Evolutionary conservation across 768 basidiomycete genomes (phyloP).

Genomic region (Leccinum longicurvipes): DNA sequence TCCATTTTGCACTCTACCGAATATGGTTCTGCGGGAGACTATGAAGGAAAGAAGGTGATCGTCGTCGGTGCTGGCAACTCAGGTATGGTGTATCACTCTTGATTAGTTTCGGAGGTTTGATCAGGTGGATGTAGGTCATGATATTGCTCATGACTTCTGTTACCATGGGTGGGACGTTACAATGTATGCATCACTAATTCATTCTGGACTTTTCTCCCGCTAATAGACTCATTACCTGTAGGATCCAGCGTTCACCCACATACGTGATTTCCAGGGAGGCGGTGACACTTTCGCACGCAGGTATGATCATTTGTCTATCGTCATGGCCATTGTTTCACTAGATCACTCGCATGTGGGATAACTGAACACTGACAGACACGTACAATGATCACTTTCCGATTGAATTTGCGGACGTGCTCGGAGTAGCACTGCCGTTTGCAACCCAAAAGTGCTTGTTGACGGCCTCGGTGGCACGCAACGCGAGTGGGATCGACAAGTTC

Average conservation of each 20-base stretch:
- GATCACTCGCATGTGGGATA: background rate
- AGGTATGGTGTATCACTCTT: constrained; percentile 29
- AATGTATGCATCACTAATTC: constrained; percentile 12
- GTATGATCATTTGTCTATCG: constrained; percentile 1
- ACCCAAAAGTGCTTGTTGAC: constrained; percentile 16
- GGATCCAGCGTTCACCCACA: constrained; percentile 31
- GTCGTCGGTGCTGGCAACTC: constrained; percentile 65
- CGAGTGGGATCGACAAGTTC: constrained; percentile 25
- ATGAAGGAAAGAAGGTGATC: constrained; percentile 59
- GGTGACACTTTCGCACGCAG: constrained; percentile 4
- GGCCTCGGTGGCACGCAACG: background rate
- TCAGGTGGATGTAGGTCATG: constrained; percentile 29
- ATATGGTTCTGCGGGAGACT: constrained; percentile 43
- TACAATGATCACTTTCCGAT: constrained; percentile 27
- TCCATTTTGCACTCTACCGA: constrained; percentile 49
- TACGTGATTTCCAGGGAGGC: constrained; percentile 22
- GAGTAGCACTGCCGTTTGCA: constrained; percentile 20
- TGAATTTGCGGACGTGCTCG: constrained; percentile 25
- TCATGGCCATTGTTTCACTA: background rate
- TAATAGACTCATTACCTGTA: constrained; percentile 1
- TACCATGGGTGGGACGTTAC: constrained; percentile 30
- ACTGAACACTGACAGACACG: constrained; percentile 9
- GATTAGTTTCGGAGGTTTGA: background rate
- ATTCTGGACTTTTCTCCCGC: constrained; percentile 29
- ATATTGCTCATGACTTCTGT: constrained; percentile 37